phyloP scores from a whole-genome alignment of 1,139 yeast genomes.

The Scheffersomyces titani region DNA sequence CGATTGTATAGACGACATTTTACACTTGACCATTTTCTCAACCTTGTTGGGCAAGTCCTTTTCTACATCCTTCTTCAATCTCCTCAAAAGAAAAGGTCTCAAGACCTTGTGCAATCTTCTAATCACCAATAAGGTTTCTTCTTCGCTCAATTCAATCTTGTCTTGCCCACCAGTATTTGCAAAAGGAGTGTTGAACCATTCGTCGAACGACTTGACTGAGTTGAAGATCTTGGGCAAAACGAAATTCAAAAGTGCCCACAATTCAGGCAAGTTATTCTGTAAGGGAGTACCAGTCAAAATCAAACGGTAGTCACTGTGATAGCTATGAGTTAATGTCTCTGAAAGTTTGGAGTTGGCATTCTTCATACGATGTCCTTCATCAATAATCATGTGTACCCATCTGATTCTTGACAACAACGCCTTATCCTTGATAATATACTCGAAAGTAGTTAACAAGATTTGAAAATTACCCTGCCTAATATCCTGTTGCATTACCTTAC shows the following conservation, averaged over 20 bases:
- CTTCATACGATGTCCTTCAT: conserved; percentile 89
- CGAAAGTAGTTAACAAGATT: conserved; percentile 76
- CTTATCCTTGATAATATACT: conserved; percentile 74
- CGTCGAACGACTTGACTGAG: conserved; percentile 83
- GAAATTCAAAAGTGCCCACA: conserved; percentile 80
- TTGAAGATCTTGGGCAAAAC: conserved; percentile 80
- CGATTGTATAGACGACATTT: conserved; percentile 84
- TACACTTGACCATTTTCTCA: conserved; percentile 93
- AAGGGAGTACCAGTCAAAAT: conserved; percentile 88
- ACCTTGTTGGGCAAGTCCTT: conserved; percentile 95
- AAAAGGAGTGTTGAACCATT: conserved; percentile 86
- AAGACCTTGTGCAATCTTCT: conserved; percentile 95
- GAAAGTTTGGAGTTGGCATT: conserved; percentile 76
- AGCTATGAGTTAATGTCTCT: conserved; percentile 67
- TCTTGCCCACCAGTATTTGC: conserved; percentile 83
- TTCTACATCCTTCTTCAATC: conserved; percentile 96
- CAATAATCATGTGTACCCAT: conserved; percentile 87
- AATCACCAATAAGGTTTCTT: conserved; percentile 90
- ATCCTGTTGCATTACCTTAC: conserved; percentile 64
- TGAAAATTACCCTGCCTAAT: conserved; percentile 70
- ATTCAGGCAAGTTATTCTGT: conserved; percentile 81
- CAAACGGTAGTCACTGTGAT: conserved; percentile 73
- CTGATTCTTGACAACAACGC: conserved; percentile 64
- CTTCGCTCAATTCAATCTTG: conserved; percentile 79
- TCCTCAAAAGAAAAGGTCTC: conserved; percentile 89